Percentiles rank a stretch among this genome's conserved stretches.
Conservation (phyloP, 495 filamentous ascomycete genomes). For the Oidiodendron maius region DNA sequence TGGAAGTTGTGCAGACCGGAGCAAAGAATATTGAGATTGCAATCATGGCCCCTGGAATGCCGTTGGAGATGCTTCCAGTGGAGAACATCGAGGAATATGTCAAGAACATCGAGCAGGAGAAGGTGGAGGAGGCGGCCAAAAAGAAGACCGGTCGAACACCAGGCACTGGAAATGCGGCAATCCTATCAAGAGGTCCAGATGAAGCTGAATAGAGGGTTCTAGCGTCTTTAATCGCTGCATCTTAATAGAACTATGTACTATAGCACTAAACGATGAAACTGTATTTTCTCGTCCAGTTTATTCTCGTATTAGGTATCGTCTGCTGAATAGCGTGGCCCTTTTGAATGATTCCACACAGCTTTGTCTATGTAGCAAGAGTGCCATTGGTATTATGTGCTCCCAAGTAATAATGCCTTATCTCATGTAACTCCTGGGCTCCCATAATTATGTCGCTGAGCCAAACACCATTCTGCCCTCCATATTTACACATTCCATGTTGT, state of each 20-base stretch:
- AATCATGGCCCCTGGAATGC: conserved; percentile 92
- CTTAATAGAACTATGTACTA: conserved; percentile 20
- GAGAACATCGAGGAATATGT: conserved; percentile 96
- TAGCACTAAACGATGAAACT: conserved; percentile 23
- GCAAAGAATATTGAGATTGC: conserved; percentile 99
- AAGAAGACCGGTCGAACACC: conserved; percentile 83
- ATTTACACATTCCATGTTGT: background rate
- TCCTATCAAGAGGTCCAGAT: conserved; percentile 55
- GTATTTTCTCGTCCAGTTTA: background rate
- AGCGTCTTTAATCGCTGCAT: conserved; percentile 1
- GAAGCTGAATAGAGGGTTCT: background rate
- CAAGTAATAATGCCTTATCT: background rate
- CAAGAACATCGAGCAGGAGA: conserved; percentile 97
- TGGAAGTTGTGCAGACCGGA: conserved; percentile 97
- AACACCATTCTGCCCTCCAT: background rate
- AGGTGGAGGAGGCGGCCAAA: conserved; percentile 95
- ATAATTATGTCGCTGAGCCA: conserved; percentile 22
- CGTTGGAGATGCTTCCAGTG: conserved; percentile 87
- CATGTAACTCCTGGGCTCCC: background rate
- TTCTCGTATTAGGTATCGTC: conserved; percentile 1
- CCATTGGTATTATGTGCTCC: too few species aligned
- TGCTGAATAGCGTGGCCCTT: background rate
- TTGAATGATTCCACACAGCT: too few species aligned
- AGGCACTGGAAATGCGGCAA: conserved; percentile 71
- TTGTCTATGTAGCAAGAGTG: too few species aligned